Conservation (phyloP, 2,329 filamentous ascomycete species). For the Aspergillus alliaceus region DNA sequence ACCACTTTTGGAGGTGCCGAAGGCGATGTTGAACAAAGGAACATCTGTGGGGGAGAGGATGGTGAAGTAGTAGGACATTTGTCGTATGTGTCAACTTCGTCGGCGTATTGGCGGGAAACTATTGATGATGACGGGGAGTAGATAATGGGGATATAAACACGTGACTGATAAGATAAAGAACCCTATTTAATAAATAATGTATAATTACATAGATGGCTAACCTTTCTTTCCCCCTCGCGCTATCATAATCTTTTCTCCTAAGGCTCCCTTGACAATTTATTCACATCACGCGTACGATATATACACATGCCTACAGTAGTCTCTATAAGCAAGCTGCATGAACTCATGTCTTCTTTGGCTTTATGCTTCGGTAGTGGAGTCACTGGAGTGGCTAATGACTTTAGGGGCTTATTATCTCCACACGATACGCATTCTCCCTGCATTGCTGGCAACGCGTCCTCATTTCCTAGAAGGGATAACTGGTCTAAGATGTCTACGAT, state of each 20-base stretch:
- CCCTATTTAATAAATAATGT: too few relatives aligned
- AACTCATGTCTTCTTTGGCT: not conserved
- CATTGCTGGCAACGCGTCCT: not conserved
- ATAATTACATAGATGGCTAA: too few relatives aligned
- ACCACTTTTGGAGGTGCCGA: slow-evolving; percentile 93
- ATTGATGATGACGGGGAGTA: not conserved
- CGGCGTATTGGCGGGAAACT: not conserved
- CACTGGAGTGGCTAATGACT: not conserved
- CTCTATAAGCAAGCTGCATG: too few relatives aligned
- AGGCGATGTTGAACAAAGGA: slow-evolving; percentile 94
- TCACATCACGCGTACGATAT: too few relatives aligned
- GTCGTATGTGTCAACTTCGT: not conserved
- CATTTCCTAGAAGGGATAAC: not conserved
- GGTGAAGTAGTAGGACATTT: slow-evolving; percentile 98
- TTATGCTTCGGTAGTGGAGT: not conserved
- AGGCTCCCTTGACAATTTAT: too few relatives aligned
- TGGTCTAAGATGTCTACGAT: too few relatives aligned
- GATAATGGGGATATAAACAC: not conserved
- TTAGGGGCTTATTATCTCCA: too few relatives aligned
- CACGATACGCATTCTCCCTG: not conserved
- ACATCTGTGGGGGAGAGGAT: slow-evolving; percentile 95
- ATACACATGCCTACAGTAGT: too few relatives aligned
- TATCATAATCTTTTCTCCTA: too few relatives aligned
- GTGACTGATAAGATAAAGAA: not conserved
- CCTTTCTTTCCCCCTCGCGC: too few relatives aligned